Evolutionary conservation across 352 stramenopile species (phyloP).

Genomic region (Aphanomyces stellatus): DNA sequence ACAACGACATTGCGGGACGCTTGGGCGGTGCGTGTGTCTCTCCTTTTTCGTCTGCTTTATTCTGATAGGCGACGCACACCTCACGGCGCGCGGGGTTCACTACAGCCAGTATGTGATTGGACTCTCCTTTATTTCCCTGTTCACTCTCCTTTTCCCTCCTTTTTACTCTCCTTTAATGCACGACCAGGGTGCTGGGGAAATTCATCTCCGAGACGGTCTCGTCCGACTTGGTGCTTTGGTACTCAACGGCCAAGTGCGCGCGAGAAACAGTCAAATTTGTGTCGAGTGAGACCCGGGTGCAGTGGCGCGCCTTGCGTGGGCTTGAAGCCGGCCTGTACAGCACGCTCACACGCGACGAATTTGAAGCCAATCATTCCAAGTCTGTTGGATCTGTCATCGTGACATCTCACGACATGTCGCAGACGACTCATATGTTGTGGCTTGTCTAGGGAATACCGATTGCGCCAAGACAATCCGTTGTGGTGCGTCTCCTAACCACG

Average conservation of each 20-base stretch:
- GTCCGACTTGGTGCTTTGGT: constrained; percentile 2
- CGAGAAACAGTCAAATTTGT: neutral
- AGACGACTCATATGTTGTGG: neutral
- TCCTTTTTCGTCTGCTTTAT: neutral
- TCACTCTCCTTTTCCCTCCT: neutral
- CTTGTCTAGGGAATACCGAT: neutral
- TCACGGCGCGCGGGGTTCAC: constrained; percentile 1
- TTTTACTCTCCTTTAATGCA: neutral
- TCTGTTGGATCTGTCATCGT: too few species aligned
- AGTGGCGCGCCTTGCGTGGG: constrained; percentile 6
- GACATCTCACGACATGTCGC: too few species aligned
- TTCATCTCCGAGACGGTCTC: constrained; percentile 1
- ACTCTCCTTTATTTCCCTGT: too few species aligned
- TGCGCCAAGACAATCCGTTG: neutral
- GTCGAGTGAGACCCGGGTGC: constrained; percentile 3
- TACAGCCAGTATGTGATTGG: constrained; percentile 8
- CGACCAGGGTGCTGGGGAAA: neutral
- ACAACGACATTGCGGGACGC: constrained; percentile 1
- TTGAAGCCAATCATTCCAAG: too few species aligned
- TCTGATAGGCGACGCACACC: neutral
- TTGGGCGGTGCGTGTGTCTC: neutral
- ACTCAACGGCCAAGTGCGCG: constrained; percentile 8
- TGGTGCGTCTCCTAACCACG: neutral
- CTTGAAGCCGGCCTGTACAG: constrained; percentile 9
- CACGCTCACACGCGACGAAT: neutral